A percentile compares a stretch with the other conserved stretches of the same genome.
Conservation (phyloP, 129 eudicot species). For the Chrysanthemum seticuspe region DNA sequence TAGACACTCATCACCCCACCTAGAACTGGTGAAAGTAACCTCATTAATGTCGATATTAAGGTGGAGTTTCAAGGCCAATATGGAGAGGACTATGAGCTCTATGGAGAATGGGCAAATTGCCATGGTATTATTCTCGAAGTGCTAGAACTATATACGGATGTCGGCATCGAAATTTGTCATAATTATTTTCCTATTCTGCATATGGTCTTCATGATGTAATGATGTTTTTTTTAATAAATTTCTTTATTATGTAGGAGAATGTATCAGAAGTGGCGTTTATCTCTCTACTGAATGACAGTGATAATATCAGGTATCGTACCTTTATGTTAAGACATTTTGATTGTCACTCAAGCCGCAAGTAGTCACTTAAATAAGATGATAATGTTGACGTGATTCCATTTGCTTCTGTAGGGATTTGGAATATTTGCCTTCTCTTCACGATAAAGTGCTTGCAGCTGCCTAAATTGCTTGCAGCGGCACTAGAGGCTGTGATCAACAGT, state of each 20-base stretch:
- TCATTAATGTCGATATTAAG: constrained; percentile 67
- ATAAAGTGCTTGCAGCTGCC: constrained; percentile 95
- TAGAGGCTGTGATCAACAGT: constrained; percentile 63
- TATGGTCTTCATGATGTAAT: no score
- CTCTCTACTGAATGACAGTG: constrained; percentile 50
- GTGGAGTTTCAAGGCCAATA: constrained; percentile 82
- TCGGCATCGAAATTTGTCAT: neutral
- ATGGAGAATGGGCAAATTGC: constrained; percentile 63
- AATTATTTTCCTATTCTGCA: neutral
- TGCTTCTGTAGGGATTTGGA: constrained; percentile 58
- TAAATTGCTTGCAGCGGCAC: no score
- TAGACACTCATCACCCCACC: no score
- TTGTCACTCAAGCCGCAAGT: neutral
- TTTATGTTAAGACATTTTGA: neutral
- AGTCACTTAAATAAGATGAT: neutral
- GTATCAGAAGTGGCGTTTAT: constrained; percentile 77
- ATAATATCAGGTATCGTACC: constrained; percentile 52
- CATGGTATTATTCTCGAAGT: constrained; percentile 50
- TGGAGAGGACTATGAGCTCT: constrained; percentile 68
- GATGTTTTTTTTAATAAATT: neutral
- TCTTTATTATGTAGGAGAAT: constrained; percentile 46
- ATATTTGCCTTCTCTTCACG: constrained; percentile 87
- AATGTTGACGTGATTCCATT: neutral
- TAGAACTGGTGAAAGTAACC: constrained; percentile 58
- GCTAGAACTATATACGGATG: no score